phyloP scores from a whole-genome alignment of 495 filamentous ascomycete genomes.

The Amniculicola lignicola region DNA sequence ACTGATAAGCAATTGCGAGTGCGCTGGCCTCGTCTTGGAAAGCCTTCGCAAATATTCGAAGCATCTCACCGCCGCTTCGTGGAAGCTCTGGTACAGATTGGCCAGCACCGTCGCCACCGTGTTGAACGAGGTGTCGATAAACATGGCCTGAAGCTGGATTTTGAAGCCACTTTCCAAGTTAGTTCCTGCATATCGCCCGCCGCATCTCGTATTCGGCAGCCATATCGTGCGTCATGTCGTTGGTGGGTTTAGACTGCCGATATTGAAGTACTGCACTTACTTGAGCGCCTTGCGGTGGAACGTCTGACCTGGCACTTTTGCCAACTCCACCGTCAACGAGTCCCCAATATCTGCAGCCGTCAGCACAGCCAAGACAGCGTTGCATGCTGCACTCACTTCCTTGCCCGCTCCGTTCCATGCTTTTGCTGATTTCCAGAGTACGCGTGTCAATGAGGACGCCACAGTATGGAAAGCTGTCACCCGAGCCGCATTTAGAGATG shows the following conservation, averaged over 20 bases:
- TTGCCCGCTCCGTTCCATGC: slow-evolving; percentile 50
- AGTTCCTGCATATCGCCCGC: no score
- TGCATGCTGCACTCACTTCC: slow-evolving; percentile 42
- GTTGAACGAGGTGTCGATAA: slow-evolving; percentile 82
- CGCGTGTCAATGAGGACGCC: slow-evolving; percentile 70
- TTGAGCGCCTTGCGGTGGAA: slow-evolving; percentile 78
- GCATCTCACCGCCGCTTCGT: slow-evolving; percentile 77
- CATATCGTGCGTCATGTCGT: no score
- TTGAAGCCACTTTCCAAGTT: slow-evolving; percentile 61
- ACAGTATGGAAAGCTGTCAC: slow-evolving; percentile 76
- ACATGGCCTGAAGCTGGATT: slow-evolving; percentile 83
- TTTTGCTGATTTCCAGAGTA: slow-evolving; percentile 71
- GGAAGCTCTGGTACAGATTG: slow-evolving; percentile 72
- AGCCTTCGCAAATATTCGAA: slow-evolving; percentile 61
- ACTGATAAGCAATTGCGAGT: slow-evolving; percentile 58
- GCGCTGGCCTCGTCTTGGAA: slow-evolving; percentile 52
- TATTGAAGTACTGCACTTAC: no score
- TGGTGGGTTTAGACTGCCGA: no score
- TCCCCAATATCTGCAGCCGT: slow-evolving; percentile 48
- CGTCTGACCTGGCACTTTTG: slow-evolving; percentile 62
- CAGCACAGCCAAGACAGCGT: slow-evolving; percentile 8
- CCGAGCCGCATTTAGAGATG: slow-evolving; percentile 23
- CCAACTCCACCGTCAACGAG: slow-evolving; percentile 73
- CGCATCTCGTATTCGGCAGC: no score
- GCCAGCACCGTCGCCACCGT: slow-evolving; percentile 60